phyloP scores from a whole-genome alignment of 2,329 filamentous ascomycete species.

The Colletotrichum incanum region DNA sequence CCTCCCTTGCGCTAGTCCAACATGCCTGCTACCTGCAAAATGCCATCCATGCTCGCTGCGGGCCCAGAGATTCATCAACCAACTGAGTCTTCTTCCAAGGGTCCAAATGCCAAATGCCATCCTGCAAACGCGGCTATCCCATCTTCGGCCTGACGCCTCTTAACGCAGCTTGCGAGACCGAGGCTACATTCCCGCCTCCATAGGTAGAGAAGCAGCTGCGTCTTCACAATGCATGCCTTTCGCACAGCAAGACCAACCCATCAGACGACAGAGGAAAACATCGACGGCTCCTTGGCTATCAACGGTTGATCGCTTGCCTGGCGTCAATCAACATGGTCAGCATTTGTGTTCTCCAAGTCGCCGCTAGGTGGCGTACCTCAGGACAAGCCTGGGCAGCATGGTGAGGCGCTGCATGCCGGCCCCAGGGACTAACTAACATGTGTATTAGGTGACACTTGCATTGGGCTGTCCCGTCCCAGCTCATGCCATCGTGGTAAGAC shows the following conservation, averaged over 20 bases:
- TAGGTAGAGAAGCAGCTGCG: not conserved
- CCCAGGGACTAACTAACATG: slow-evolving; percentile 7
- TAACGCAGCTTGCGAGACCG: slow-evolving; percentile 13
- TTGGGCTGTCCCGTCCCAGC: slow-evolving; percentile 24
- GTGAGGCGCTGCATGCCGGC: slow-evolving; percentile 21
- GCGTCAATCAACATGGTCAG: not conserved
- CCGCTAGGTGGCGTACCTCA: not conserved
- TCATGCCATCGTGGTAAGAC: slow-evolving; percentile 34
- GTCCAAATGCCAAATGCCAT: slow-evolving; percentile 35
- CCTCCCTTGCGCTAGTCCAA: slow-evolving; percentile 11
- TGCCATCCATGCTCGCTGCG: slow-evolving; percentile 4
- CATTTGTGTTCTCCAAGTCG: not conserved
- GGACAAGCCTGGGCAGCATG: slow-evolving; percentile 10
- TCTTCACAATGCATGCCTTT: not conserved
- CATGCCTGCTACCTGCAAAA: slow-evolving; percentile 14
- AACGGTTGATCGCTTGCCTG: not conserved
- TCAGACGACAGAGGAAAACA: not conserved
- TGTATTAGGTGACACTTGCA: slow-evolving; percentile 21
- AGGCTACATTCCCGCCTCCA: not conserved
- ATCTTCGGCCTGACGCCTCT: slow-evolving; percentile 22
- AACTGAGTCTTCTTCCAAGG: slow-evolving; percentile 12
- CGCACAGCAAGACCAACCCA: not conserved
- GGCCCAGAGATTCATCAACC: not conserved
- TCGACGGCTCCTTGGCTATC: not conserved
- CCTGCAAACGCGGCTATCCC: slow-evolving; percentile 30